Conservation (phyloP, 2,329 filamentous ascomycete genomes). For the Aureobasidium sp. region DNA sequence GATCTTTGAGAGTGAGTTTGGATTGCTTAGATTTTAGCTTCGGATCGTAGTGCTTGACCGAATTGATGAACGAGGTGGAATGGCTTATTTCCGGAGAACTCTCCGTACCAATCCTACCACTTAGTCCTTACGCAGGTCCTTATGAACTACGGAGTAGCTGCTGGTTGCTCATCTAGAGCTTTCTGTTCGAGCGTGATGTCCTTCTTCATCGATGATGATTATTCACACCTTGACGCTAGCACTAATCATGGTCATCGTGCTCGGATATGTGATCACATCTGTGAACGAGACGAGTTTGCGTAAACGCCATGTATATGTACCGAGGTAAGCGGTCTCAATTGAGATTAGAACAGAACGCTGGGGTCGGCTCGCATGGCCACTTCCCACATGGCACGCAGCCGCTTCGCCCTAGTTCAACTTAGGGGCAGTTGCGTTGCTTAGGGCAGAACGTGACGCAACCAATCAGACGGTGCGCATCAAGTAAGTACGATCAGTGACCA, state of each 20-base stretch:
- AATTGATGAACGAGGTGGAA: background rate
- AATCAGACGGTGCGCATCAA: background rate
- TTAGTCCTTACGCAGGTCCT: background rate
- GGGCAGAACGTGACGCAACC: conserved; percentile 5
- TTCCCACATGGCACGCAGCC: conserved; percentile 1
- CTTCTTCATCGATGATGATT: background rate
- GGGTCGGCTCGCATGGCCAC: conserved; percentile 15
- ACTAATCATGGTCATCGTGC: background rate
- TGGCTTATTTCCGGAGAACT: background rate
- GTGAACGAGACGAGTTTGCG: background rate
- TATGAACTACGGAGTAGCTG: background rate
- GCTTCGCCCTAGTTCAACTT: background rate
- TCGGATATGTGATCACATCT: background rate
- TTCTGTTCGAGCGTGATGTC: background rate
- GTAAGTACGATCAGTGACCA: background rate
- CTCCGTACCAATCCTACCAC: background rate
- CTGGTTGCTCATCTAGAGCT: background rate
- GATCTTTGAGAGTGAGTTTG: no score
- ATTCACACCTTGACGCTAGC: background rate
- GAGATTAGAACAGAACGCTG: background rate
- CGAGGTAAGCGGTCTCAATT: background rate
- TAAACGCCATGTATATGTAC: background rate
- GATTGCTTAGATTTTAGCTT: background rate
- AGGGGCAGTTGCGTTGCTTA: background rate
- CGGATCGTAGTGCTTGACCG: background rate